A percentile compares a stretch with the other conserved stretches of the same genome.
Conservation (phyloP, 1,284 basidiomycete genomes). For the Ganoderma lingzhi region DNA sequence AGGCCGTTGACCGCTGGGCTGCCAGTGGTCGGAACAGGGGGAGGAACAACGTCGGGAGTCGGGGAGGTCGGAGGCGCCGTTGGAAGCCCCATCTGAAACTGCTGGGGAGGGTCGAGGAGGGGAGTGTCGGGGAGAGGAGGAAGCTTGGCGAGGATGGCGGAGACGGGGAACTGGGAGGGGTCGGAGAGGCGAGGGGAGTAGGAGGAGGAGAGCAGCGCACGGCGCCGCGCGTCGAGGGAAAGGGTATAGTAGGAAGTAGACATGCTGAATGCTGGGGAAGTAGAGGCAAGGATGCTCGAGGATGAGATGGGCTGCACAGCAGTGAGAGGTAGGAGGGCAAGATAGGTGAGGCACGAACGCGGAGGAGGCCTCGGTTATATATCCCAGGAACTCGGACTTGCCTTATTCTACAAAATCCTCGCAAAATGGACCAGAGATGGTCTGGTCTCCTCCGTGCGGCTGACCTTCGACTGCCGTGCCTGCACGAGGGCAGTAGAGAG, state of each 20-base stretch:
- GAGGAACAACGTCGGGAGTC: background rate
- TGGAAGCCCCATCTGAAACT: background rate
- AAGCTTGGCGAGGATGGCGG: slow-evolving; percentile 2
- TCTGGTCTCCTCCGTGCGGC: background rate
- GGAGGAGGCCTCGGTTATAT: background rate
- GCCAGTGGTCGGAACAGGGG: background rate
- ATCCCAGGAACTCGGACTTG: background rate
- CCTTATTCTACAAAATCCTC: background rate
- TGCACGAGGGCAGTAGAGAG: background rate
- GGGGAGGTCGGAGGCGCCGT: background rate
- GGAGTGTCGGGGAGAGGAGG: background rate
- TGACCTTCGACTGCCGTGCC: background rate
- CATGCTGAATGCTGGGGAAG: background rate
- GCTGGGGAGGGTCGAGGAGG: background rate
- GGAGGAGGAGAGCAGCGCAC: slow-evolving; percentile 1
- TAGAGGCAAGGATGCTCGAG: background rate
- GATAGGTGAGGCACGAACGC: background rate
- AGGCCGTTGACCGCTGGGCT: background rate
- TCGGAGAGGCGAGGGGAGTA: slow-evolving; percentile 1
- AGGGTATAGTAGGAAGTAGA: background rate
- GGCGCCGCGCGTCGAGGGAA: background rate
- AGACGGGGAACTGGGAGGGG: slow-evolving; percentile 8
- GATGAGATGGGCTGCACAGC: background rate
- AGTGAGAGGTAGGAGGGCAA: slow-evolving; percentile 4
- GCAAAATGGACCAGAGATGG: background rate